phyloP scores from a whole-genome alignment of 225 moss, liverwort and hornwort genomes.

The Sphagnum contortum region DNA sequence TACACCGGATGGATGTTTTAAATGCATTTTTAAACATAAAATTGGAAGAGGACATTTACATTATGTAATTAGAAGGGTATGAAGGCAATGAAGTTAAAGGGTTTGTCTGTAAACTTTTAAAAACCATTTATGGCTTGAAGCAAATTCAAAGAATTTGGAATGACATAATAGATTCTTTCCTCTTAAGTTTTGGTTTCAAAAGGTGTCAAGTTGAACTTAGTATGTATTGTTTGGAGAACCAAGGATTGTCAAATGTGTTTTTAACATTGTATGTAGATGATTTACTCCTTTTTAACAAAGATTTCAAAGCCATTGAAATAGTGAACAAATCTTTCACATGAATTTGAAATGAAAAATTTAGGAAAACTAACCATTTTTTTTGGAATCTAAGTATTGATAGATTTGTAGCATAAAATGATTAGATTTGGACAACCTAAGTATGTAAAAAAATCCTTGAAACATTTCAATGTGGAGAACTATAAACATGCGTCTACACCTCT shows the following conservation, averaged over 20 bases:
- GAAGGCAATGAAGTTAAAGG: not conserved
- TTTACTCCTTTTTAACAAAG: not conserved
- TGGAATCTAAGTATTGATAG: constrained; percentile 3
- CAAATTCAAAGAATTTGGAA: not conserved
- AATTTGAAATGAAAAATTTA: constrained; percentile 4
- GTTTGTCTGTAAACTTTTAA: not conserved
- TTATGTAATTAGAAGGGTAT: not conserved
- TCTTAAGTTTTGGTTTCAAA: not conserved
- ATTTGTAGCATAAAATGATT: not conserved
- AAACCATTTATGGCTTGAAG: constrained; percentile 3
- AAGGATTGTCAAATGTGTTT: not conserved
- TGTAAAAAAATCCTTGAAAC: not conserved
- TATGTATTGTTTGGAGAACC: not conserved
- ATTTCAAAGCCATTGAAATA: not conserved
- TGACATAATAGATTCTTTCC: not conserved
- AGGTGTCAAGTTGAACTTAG: not conserved
- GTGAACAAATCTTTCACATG: not conserved
- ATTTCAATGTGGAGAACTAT: constrained; percentile 1
- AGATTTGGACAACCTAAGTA: not conserved
- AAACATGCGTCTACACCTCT: not conserved
- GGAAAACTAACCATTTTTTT: constrained; percentile 1
- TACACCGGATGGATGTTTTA: constrained; percentile 1
- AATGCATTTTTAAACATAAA: not conserved
- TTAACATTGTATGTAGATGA: constrained; percentile 2
- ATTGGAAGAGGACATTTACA: not conserved